phyloP scores from a whole-genome alignment of 371 early-diverging fungal genomes.

The Mucor sp. region DNA sequence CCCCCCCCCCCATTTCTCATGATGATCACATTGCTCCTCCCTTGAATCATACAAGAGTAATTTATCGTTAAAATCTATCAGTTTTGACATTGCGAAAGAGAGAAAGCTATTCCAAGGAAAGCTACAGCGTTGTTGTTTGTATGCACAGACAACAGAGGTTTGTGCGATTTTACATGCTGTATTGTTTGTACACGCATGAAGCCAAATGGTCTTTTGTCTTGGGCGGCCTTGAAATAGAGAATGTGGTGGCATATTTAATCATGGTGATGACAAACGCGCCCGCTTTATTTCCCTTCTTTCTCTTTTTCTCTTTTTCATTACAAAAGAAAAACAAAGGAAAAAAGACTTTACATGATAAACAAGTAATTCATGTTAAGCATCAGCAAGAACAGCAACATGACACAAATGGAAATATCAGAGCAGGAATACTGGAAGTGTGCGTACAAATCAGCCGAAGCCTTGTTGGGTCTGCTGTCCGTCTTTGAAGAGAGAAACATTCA shows the following conservation, averaged over 20 bases:
- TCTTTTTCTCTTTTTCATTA: background rate
- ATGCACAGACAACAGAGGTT: too few species aligned
- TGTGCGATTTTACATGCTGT: too few species aligned
- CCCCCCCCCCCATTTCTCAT: too few species aligned
- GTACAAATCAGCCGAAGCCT: conserved; percentile 21
- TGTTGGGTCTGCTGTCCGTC: conserved; percentile 18
- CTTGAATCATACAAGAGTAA: too few species aligned
- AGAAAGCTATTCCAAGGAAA: too few species aligned
- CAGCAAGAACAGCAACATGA: background rate
- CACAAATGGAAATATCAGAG: background rate
- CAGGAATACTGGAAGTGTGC: conserved; percentile 29
- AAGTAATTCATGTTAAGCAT: background rate
- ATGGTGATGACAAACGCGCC: background rate
- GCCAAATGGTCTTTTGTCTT: too few species aligned
- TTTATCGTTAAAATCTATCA: too few species aligned
- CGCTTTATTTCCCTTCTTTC: background rate
- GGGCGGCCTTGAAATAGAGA: too few species aligned
- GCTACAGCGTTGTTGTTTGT: too few species aligned
- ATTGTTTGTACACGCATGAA: too few species aligned
- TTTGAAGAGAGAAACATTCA: conserved; percentile 28
- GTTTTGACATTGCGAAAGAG: too few species aligned
- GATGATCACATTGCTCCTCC: too few species aligned
- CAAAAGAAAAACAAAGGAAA: background rate
- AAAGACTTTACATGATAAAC: background rate
- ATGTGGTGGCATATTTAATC: background rate